Percentiles rank a stretch among this genome's conserved stretches.
These are phyloP conservation scores for Blastobotrys capitulatus DNA, from an alignment of 1,139 yeast species.

Conservation along the genomic window DNA sequence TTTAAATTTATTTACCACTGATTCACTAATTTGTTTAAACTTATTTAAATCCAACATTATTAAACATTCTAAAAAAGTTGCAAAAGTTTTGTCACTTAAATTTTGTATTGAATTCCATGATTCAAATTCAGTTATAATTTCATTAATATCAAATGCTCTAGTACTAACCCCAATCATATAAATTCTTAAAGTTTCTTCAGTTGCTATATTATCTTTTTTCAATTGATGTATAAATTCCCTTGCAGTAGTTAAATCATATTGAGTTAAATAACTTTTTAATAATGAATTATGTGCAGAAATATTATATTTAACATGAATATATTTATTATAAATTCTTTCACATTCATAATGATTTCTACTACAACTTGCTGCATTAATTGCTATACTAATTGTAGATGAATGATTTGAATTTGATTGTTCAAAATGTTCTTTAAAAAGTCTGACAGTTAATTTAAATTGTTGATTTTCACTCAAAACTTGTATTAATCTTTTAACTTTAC, in stretches of 20 bases:
- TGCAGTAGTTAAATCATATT: constrained; percentile 21
- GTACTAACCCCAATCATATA: constrained; percentile 18
- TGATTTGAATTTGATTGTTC: constrained; percentile 14
- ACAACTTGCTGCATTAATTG: constrained; percentile 21
- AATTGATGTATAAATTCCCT: constrained; percentile 22
- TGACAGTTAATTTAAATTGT: constrained; percentile 15
- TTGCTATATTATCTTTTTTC: constrained; percentile 14
- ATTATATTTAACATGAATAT: constrained; percentile 17
- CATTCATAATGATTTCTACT: constrained; percentile 16
- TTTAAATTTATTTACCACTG: neutral
- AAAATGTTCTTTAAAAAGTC: constrained; percentile 16
- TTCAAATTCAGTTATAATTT: constrained; percentile 18
- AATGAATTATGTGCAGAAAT: constrained; percentile 16
- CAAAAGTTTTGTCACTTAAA: constrained; percentile 2
- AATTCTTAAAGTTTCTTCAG: constrained; percentile 17
- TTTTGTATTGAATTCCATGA: constrained; percentile 15
- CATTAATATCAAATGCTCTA: constrained; percentile 18
- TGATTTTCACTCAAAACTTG: constrained; percentile 10
- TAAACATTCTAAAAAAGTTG: constrained; percentile 7
- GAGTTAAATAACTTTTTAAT: constrained; percentile 18
- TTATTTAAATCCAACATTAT: constrained; percentile 1
- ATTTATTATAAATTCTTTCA: constrained; percentile 20
- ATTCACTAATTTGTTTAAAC: constrained; percentile 1
- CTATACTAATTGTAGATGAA: constrained; percentile 14
- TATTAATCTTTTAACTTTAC: constrained; percentile 10